Base-by-base conservation (phyloP, 2,329 filamentous ascomycete species). In the Cercospora janseana region DNA sequence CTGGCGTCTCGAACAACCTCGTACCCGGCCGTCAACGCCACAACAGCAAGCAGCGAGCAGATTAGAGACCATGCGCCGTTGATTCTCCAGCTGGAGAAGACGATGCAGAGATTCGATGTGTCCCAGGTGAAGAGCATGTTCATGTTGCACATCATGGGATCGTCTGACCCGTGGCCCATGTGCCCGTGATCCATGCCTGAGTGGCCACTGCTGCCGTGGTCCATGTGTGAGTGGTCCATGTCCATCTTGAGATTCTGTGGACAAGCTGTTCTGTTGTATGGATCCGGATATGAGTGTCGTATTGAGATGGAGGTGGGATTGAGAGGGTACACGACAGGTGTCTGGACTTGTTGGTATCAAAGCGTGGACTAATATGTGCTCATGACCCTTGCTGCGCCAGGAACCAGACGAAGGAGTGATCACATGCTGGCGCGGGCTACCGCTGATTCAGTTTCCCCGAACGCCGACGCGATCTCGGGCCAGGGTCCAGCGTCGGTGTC, bases 91-190 rank as follows among this genome's bases (percentile, higher is more conserved):
- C 85, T 82, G 62, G 79, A 80, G 78, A 97, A 98, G 70, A 98
- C 82, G 71, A 98, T 94, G 79, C 93, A 98, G 58, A 98, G 88
- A 73, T 97, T 87, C 49, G 79, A 81, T 2, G 91, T 92, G 69
- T 90, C 83, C 92, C 92, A 98, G 55, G 90, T 97, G 76, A 98
- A 98, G 60, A 97, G 83, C 91, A 60, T 60, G 71, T 91, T 95
- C 89, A 96, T 96, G 71, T 78, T 91, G 79, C 91, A 96, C 77
- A 83, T 82, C 46, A 66, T 69, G 47, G 76, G 77, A 75, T 79
- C 79, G 60, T 73, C 72, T 23, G 74, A 74, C 60, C 76, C 77
- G 63, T 85, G 80, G 55, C 77, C 81, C 76, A 79, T 79, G 34
- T 47, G 51, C 13, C 57, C 56, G 34, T 61, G 59, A 38, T 55